Evolutionary conservation across 139 green algal genomes (phyloP), one percentile per base, ranked within the genome.

Genomic region (Chlorella sp.): DNA sequence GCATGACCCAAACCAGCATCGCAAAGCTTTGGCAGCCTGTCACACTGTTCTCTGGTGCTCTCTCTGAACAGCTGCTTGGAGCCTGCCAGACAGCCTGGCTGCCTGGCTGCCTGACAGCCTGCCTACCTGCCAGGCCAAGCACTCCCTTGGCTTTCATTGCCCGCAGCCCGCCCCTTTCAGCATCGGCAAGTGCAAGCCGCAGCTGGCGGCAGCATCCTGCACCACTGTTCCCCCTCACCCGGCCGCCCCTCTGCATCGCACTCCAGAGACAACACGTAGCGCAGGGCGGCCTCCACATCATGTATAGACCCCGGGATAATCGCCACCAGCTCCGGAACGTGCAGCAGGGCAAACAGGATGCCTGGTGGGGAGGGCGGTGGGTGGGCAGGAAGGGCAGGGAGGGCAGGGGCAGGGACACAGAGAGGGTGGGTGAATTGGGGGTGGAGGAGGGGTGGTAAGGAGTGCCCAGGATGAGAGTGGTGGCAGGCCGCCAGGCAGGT

Each of bases 331-430:
- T 81, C 57, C 0, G 69, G 88, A 3, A 90, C 53, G 26, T 93
- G 91, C 37, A 93, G 83, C 83, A 93, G 88, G 22, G 77, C 75
- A 34, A 83, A 93, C 4, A 93, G 75, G 28, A 93, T 93, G 89
- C 91, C 88, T 91, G 88, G 40, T 61, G 2, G 60, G 15, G 32
- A 28, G 32, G 19, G 71, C 5, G 76, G 76, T n/a, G 76, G 76
- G 36, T 26, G 34, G 76, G 76, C 26, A 28, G 5, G 76, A 5
- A 26, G 36, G 3, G 76, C 76, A 36, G 3, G 2, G 14, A 36
- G 32, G 30, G 71, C 71, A 78, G 75, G 2, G 71, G 76, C 18
- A 53, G 34, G 76, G 34, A 81, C 3, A 37, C 30, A 39, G 34
- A n/a, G 37, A 11, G 14, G 16, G 37, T 82, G 76, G 18, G 76